These are phyloP conservation scores for Tricholoma sp. DNA, from an alignment of 768 basidiomycete genomes.

Conservation along the genomic window DNA sequence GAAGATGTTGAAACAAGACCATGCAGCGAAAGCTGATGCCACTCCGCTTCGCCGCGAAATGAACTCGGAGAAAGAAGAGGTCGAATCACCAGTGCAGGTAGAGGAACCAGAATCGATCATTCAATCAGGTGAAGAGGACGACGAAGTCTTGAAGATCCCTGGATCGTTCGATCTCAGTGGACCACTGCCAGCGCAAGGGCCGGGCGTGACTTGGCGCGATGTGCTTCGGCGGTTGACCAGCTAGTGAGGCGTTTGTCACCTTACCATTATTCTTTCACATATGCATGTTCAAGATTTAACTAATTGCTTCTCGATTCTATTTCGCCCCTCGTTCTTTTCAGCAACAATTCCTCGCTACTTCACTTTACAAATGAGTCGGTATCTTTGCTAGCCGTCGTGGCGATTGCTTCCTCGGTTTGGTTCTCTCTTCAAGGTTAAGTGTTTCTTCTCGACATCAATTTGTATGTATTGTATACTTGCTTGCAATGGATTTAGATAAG, in stretches of 20 bases:
- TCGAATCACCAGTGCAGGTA: not conserved
- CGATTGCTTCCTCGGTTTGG: no score
- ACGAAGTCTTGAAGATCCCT: slow-evolving; percentile 38
- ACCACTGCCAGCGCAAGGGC: slow-evolving; percentile 4
- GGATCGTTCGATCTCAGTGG: slow-evolving; percentile 41
- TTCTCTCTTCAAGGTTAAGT: no score
- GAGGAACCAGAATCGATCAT: slow-evolving; percentile 18
- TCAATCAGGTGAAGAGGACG: slow-evolving; percentile 8
- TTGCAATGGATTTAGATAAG: no score
- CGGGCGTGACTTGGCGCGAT: slow-evolving; percentile 22
- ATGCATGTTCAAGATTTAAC: no score
- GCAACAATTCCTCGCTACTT: no score
- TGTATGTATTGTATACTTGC: no score
- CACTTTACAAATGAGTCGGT: no score
- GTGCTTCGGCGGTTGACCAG: slow-evolving; percentile 25
- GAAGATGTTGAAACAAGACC: not conserved
- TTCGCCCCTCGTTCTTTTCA: no score
- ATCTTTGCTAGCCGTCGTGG: no score
- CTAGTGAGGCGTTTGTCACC: slow-evolving; percentile 14
- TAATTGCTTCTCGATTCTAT: no score
- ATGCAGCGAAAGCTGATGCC: not conserved
- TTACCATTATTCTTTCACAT: no score
- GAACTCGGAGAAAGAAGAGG: not conserved
- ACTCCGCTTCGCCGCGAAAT: not conserved
- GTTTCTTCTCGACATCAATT: no score